phyloP scores from a whole-genome alignment of 805 yeast genomes.

The Kuraishia capsulata region DNA sequence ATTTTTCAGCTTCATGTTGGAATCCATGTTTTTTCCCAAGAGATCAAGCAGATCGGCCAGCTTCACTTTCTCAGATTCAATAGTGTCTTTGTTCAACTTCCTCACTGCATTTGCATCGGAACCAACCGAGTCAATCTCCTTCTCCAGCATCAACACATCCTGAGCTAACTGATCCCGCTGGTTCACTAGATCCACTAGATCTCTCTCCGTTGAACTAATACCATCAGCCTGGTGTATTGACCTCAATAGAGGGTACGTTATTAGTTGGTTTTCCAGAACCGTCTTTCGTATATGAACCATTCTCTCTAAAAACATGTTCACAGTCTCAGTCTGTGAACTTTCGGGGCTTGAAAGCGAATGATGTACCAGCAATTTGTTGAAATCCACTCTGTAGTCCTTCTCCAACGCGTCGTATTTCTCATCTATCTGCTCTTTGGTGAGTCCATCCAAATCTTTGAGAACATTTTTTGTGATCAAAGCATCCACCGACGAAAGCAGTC shows the following conservation, averaged over 20 bases:
- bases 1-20: background rate
- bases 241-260: conserved; percentile 8
- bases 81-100: conserved; percentile 2
- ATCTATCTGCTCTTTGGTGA: background rate
- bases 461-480: background rate
- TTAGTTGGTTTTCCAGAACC: conserved; percentile 6
- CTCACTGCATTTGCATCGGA: conserved; percentile 1
- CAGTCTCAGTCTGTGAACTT: background rate
- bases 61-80: background rate
- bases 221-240: conserved; percentile 4
- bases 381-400: background rate
- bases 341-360: background rate
- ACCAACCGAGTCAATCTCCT: background rate
- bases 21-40: conserved; percentile 3
- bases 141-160: background rate
- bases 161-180: conserved; percentile 3
- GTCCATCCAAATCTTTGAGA: background rate
- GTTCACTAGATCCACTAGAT: background rate
- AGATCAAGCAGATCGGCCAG: background rate
- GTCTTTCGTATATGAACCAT: conserved; percentile 4
- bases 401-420: background rate
- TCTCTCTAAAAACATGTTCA: conserved; percentile 3
- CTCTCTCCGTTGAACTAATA: conserved; percentile 1
- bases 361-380: background rate
- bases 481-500: background rate